Base-by-base conservation (phyloP, 305 asterid genomes). In the Ilex paraguariensis region DNA sequence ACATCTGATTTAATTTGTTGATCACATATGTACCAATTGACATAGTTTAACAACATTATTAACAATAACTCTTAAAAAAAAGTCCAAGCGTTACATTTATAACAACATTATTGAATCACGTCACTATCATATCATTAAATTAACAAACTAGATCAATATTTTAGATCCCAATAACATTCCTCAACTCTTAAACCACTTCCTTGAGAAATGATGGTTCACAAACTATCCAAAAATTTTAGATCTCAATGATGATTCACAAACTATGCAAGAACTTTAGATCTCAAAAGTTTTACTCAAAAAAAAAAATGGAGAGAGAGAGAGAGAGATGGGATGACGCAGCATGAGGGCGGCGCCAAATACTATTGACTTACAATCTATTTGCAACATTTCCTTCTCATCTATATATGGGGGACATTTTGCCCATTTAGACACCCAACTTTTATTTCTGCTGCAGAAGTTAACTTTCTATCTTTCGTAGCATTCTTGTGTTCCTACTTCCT, bases 321-420 rank as follows among this genome's bases (percentile, higher is more conserved):
- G 68, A 39, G 63, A 52, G 60, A 60, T 54, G 57, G 54, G 46
- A 59, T 66, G 80, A 78, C 75, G 54, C 64, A 39, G 65, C 13
- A 21, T 28, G 44, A 64, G 86, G 96, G 70, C 95, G 92, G 96
- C 79, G 61, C 95, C 96, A 86, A 88, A 88, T 84, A 65, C 66
- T 13, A 13, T 80, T 82, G 96, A 88, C 95, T 81, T 86, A 5
- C 63, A 46, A 64, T 59, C 30, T 36, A 59, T 71, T 68, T 12
- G 56, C 60, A 28, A 49, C 21, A 56, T 7, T 21, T 59, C n/a
- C 63, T 65, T 56, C 66, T 46, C 83, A 57, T 39, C 75, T 82
- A 75, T 77, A 78, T 66, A 79, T 77, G 84, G 52, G 66, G 61
- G 48, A 62, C 56, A 78, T 49, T 66, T 69, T 70, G 62, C 68